A percentile compares a stretch with the other conserved stretches of the same genome.
Evolutionary conservation across 352 stramenopile species (phyloP).

Genomic region (Globisporangium middletonii): DNA sequence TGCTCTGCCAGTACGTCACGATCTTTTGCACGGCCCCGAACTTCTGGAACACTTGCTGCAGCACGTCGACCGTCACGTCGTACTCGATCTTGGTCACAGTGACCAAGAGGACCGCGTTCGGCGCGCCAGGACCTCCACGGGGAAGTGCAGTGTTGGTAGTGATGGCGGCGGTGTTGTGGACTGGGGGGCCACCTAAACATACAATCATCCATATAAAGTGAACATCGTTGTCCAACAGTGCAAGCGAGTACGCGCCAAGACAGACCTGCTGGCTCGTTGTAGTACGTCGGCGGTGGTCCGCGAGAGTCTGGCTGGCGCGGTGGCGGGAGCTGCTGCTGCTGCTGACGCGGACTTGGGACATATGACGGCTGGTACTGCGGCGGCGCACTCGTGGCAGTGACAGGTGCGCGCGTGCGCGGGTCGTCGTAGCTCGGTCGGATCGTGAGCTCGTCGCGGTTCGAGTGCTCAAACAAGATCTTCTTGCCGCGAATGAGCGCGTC

Average conservation of each 20-base stretch:
- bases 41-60: constrained; percentile 83
- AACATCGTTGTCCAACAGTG: not conserved
- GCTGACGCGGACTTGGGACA: constrained; percentile 2
- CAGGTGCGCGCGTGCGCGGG: not conserved
- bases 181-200: too few species aligned
- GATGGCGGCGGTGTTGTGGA: not conserved
- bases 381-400: not conserved
- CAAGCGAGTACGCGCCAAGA: not conserved
- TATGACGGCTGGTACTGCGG: not conserved
- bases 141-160: constrained; percentile 7
- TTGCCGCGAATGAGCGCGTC: constrained; percentile 73
- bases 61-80: constrained; percentile 71
- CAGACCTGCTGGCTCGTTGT: constrained; percentile 4
- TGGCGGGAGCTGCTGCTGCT: constrained; percentile 14
- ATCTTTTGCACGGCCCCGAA: constrained; percentile 83
- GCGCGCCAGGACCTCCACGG: constrained; percentile 29
- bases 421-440: constrained; percentile 16
- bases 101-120: constrained; percentile 76
- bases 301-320: constrained; percentile 11
- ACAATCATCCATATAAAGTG: too few species aligned
- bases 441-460: constrained; percentile 60
- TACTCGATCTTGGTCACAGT: constrained; percentile 81
- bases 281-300: not conserved
- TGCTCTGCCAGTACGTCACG: constrained; percentile 78
- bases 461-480: constrained; percentile 78